A percentile compares a stretch with the other conserved stretches of the same genome.
Evolutionary conservation across 2,329 filamentous ascomycete species (phyloP).

Genomic region (Fusarium brevicatenulatum): DNA sequence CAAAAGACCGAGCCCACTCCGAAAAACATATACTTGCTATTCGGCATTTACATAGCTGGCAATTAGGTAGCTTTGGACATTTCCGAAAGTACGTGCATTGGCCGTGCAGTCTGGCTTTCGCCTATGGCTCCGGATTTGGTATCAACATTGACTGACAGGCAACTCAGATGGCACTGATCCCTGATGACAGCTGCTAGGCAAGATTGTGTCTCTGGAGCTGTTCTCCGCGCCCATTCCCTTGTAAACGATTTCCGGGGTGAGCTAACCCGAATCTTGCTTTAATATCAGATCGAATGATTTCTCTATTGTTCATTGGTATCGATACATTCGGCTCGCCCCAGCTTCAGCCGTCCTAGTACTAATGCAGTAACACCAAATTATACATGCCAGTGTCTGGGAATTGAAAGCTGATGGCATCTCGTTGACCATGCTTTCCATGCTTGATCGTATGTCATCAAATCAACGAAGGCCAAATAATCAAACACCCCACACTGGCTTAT

Average conservation of each 20-base stretch:
- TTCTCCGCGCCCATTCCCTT: background rate
- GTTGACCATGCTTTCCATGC: background rate
- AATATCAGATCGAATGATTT: background rate
- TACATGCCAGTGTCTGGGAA: background rate
- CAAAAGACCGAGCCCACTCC: background rate
- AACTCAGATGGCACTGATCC: background rate
- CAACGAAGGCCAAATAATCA: background rate
- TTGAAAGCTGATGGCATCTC: background rate
- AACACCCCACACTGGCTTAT: background rate
- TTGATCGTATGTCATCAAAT: background rate
- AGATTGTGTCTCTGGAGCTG: background rate
- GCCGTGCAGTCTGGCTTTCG: background rate
- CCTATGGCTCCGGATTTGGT: background rate
- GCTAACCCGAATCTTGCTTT: background rate
- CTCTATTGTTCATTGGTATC: background rate
- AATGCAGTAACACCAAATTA: background rate
- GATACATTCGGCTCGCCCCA: background rate
- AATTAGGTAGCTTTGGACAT: no score
- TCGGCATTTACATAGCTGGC: background rate
- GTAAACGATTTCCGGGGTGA: background rate
- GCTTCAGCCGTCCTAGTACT: background rate
- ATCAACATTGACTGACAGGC: no score
- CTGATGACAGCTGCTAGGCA: background rate
- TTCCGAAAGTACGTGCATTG: background rate
- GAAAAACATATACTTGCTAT: background rate